Evolutionary conservation across 2,329 filamentous ascomycete genomes (phyloP), one percentile per base, ranked within the genome.

Genomic region (Diaporthe destruens): DNA sequence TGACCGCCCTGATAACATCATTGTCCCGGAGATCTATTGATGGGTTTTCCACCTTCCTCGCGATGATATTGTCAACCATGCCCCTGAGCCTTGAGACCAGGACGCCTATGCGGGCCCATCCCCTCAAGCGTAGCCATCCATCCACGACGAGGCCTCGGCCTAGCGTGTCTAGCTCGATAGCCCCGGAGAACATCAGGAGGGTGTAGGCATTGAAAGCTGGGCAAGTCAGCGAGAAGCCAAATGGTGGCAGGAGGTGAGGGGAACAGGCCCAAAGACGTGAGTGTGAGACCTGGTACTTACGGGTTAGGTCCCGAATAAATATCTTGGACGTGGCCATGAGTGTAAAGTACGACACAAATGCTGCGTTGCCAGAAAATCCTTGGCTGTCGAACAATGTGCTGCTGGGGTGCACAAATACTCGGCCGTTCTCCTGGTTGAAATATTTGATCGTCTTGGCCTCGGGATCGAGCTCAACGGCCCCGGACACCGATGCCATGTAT

Each of bases 101-200:
- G 16, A 98, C 96, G 39, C 96, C 96, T 75, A 99, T 96, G 59
- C 96, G 89, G 1, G 96, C 96, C 96, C 96, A 99, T 0, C 96
- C 96, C 32, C 94, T 88, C 42, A 99, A 84, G 47, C 87, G 82
- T 69, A 98, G 85, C 96, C 96, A 98, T 67, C 94, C 95, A 82
- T 98, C 96, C 4, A 99, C 94, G 3, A 98, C 85, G 23, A 99
- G 84, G 0, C 96, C 96, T 29, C 95, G 87, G 7, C 96, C 96
- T 55, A 95, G 85, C 0, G 95, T 97, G 82, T 98, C 96, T 3
- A 98, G 89, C 73, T 91, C 90, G 66, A 98, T 94, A 2, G 90
- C 87, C 0, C 96, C 96, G 0, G 92, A 93, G 82, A 99, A 98
- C 72, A 99, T 87, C 34, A 99, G 89, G 44, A 98, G 85, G 0